These are phyloP conservation scores for Yarrowia sp. DNA, from an alignment of 805 yeast species.

Conservation along the genomic window DNA sequence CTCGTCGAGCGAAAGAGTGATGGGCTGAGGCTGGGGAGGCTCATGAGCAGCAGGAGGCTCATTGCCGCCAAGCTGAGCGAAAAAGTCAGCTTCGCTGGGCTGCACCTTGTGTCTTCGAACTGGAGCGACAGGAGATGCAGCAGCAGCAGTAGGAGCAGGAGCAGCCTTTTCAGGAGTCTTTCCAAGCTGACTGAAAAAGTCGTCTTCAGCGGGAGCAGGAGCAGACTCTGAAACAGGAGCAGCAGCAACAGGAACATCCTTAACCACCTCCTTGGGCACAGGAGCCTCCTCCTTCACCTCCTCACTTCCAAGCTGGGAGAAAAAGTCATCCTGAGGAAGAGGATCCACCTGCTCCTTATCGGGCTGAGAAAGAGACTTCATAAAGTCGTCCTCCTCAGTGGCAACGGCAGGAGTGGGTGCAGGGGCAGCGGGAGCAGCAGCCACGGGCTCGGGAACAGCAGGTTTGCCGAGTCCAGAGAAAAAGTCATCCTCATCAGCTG, in stretches of 20 bases:
- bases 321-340: constrained; percentile 9
- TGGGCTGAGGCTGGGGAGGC: constrained; percentile 6
- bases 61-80: neutral
- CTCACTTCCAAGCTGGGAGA: neutral
- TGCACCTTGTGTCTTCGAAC: constrained; percentile 1
- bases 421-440: constrained; percentile 15
- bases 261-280: neutral
- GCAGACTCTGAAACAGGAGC: neutral
- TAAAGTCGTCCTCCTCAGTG: constrained; percentile 11
- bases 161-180: constrained; percentile 1
- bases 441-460: constrained; percentile 17
- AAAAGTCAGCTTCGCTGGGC: neutral
- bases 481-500: constrained; percentile 25
- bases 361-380: constrained; percentile 17
- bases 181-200: constrained; percentile 14
- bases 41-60: neutral
- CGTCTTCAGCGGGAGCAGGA: constrained; percentile 2
- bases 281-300: neutral
- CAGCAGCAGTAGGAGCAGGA: neutral
- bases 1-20: constrained; percentile 33
- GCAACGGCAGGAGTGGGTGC: neutral
- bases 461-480: constrained; percentile 17
- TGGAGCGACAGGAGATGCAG: neutral
- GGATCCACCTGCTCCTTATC: constrained; percentile 3
- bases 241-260: neutral